A percentile compares a stretch with the other conserved stretches of the same genome.
These are phyloP conservation scores for Podospora didyma DNA, from an alignment of 495 filamentous ascomycete species.

Conservation along the genomic window DNA sequence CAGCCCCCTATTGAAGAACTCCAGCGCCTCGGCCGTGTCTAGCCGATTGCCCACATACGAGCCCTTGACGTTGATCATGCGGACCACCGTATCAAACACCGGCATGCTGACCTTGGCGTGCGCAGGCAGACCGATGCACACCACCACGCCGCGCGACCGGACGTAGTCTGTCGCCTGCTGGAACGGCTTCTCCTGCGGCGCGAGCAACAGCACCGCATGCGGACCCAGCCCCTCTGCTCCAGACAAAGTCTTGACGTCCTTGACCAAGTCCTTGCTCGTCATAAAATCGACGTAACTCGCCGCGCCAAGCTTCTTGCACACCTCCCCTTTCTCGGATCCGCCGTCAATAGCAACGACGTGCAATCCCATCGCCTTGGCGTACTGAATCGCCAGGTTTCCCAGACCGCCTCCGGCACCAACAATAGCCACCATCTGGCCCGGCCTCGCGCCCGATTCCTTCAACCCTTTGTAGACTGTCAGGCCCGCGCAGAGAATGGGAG, in stretches of 20 bases:
- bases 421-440: constrained; percentile 78
- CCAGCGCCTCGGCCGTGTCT: constrained; percentile 79
- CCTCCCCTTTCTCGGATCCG: constrained; percentile 69
- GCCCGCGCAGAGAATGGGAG: constrained; percentile 82
- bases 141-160: constrained; percentile 69
- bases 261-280: constrained; percentile 68
- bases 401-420: constrained; percentile 88
- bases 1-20: constrained; percentile 78
- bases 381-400: constrained; percentile 78
- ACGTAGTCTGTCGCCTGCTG: constrained; percentile 85
- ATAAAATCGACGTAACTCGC: constrained; percentile 73
- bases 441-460: constrained; percentile 70
- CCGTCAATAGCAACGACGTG: constrained; percentile 73
- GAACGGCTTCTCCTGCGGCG: constrained; percentile 85
- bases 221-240: constrained; percentile 74
- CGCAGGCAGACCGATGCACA: constrained; percentile 83
- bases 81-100: constrained; percentile 78
- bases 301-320: constrained; percentile 66
- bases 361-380: constrained; percentile 86
- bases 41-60: constrained; percentile 87
- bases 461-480: constrained; percentile 92
- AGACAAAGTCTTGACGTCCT: constrained; percentile 76
- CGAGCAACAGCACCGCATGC: constrained; percentile 82
- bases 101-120: constrained; percentile 72
- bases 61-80: constrained; percentile 89